Conservation (phyloP, 352 stramenopile species). For the Globisporangium spiculum region DNA sequence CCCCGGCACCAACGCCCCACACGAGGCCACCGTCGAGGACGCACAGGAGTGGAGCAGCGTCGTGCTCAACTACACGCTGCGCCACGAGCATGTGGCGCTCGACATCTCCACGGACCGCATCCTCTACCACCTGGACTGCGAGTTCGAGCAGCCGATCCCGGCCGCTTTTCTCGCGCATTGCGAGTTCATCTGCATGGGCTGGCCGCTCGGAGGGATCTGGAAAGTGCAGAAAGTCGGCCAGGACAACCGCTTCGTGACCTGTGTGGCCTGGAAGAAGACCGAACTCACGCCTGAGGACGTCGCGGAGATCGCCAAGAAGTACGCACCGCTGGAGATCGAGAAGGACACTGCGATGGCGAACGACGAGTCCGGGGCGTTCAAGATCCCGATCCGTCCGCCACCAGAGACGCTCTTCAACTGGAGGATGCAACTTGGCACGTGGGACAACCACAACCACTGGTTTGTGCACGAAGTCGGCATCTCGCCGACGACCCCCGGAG, state of each 20-base stretch:
- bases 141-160: constrained; percentile 40
- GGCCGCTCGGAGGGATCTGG: constrained; percentile 51
- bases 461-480: constrained; percentile 47
- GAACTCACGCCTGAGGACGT: constrained; percentile 44
- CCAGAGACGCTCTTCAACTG: constrained; percentile 41
- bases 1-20: background rate
- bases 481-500: constrained; percentile 6
- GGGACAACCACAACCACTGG: constrained; percentile 41
- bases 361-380: background rate
- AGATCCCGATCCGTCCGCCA: constrained; percentile 7
- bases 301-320: constrained; percentile 33
- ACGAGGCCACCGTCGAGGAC: constrained; percentile 14
- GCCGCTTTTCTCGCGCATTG: constrained; percentile 26
- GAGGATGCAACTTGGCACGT: constrained; percentile 56
- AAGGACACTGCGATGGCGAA: background rate
- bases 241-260: constrained; percentile 33
- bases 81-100: constrained; percentile 41
- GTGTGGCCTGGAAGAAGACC: constrained; percentile 51
- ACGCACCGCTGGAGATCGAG: constrained; percentile 16
- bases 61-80: constrained; percentile 41
- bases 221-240: constrained; percentile 34
- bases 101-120: constrained; percentile 48
- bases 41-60: constrained; percentile 46
- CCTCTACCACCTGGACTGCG: constrained; percentile 43
- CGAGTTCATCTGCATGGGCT: constrained; percentile 46